Conservation (phyloP, 2,329 filamentous ascomycete species). For the Xenoacremonium recifei region DNA sequence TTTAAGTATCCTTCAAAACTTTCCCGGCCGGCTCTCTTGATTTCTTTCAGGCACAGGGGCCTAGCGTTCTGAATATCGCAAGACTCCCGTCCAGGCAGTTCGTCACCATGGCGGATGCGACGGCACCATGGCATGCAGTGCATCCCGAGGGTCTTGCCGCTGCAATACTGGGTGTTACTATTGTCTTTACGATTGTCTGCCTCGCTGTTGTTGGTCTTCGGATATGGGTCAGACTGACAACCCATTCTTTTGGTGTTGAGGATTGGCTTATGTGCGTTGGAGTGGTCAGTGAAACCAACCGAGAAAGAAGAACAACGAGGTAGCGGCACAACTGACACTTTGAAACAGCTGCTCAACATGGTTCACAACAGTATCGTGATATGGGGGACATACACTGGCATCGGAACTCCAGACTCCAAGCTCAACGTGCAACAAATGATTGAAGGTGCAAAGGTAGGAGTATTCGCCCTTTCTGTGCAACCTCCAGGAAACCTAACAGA, state of each 20-base stretch:
- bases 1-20: too few relatives aligned
- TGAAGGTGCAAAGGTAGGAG: constrained; percentile 14
- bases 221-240: constrained; percentile 5
- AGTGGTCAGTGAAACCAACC: constrained; percentile 10
- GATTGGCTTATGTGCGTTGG: constrained; percentile 14
- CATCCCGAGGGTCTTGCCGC: constrained; percentile 15
- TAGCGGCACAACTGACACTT: neutral
- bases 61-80: too few relatives aligned
- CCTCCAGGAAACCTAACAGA: too few relatives aligned
- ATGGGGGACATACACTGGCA: constrained; percentile 9
- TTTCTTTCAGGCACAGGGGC: too few relatives aligned
- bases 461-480: too few relatives aligned
- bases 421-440: constrained; percentile 18
- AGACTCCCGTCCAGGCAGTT: too few relatives aligned
- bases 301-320: too few relatives aligned
- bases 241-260: constrained; percentile 5
- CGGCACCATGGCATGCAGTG: too few relatives aligned
- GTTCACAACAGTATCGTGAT: constrained; percentile 13
- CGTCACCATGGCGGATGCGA: too few relatives aligned
- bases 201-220: constrained; percentile 6
- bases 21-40: too few relatives aligned
- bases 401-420: constrained; percentile 14
- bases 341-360: constrained; percentile 5
- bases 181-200: constrained; percentile 11
- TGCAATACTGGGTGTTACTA: constrained; percentile 9